These are phyloP conservation scores for Lodderomyces elongisporus DNA, from an alignment of 1,139 yeast genomes.

Conservation along the genomic window DNA sequence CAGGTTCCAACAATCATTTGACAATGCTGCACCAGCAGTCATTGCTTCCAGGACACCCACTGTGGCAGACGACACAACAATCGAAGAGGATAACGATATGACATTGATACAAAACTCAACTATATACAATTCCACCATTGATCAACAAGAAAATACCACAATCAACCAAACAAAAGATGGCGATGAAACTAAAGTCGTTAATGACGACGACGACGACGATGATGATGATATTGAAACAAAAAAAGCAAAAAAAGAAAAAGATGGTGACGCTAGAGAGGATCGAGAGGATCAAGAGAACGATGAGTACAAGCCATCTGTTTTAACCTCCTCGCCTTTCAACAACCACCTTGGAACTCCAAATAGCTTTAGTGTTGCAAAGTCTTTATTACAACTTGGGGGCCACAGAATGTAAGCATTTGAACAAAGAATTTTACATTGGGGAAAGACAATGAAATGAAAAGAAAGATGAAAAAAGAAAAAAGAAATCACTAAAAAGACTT, in stretches of 20 bases:
- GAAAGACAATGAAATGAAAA: conserved; percentile 1
- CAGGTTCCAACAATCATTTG: conserved; percentile 12
- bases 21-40: conserved; percentile 10
- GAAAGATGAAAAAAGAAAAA: not conserved
- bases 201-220: conserved; percentile 5
- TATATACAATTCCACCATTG: conserved; percentile 12
- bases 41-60: conserved; percentile 10
- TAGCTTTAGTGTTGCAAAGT: conserved; percentile 45
- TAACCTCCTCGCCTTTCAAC: conserved; percentile 31
- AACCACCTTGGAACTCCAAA: conserved; percentile 42
- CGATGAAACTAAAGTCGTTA: conserved; percentile 3
- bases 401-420: conserved; percentile 16
- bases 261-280: conserved; percentile 4
- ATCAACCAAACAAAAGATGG: conserved; percentile 4
- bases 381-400: conserved; percentile 42
- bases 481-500: not conserved
- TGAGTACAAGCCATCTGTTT: conserved; percentile 13
- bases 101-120: conserved; percentile 17
- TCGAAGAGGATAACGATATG: conserved; percentile 30
- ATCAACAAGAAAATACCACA: conserved; percentile 6
- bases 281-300: conserved; percentile 3
- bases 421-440: too few relatives aligned
- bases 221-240: conserved; percentile 7
- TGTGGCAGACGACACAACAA: conserved; percentile 21
- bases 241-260: conserved; percentile 3